Base-by-base conservation (phyloP, 2,329 filamentous ascomycete species). In the Fusarium virguliforme region DNA sequence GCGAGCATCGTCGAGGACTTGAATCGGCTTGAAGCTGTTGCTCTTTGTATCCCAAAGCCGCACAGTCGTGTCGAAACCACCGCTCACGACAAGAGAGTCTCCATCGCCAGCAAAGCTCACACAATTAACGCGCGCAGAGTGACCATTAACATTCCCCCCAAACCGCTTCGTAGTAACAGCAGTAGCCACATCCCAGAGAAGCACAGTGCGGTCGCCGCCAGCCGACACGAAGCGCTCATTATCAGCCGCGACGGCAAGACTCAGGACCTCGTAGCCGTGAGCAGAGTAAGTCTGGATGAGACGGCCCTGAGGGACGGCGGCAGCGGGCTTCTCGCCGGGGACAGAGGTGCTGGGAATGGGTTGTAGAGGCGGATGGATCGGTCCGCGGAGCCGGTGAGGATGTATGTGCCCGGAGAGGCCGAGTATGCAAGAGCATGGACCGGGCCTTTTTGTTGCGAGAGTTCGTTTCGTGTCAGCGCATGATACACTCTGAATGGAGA, bases 211-310 rank as follows among this genome's bases (percentile, higher is more conserved):
- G 83, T 99, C 96, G 65, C 96, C 96, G 73, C 96, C 96, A 1
- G 90, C 89, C n/a, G 91, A 95, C 9, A 91, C 91, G 80, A 99
- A 98, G 46, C 90, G 90, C 72, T 94, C 88, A 81, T 99, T 99
- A 83, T 94, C 91, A 26, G 84, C 78, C 8, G 89, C 84, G 55
- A 98, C 92, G 58, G 88, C 86, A 40, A 99, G 86, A 72, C 93
- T 92, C 66, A 98, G 90, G 8, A 99, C 92, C 74, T 95, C 92
- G 84, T 99, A 97, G 73, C 94, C 95, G 82, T 99, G 96, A 3
- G 93, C 94, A 37, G 90, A 85, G 83, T 97, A 99, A 37, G 90
- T 93, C 82, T 98, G 95, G 77, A 99, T 94, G 4, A 96, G 90
- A 2, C 85, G 84, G 72, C 86, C 87, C 65, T 86, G 78, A 1